phyloP scores from a whole-genome alignment of 139 green algal species.

The Zygnema cylindricum region DNA sequence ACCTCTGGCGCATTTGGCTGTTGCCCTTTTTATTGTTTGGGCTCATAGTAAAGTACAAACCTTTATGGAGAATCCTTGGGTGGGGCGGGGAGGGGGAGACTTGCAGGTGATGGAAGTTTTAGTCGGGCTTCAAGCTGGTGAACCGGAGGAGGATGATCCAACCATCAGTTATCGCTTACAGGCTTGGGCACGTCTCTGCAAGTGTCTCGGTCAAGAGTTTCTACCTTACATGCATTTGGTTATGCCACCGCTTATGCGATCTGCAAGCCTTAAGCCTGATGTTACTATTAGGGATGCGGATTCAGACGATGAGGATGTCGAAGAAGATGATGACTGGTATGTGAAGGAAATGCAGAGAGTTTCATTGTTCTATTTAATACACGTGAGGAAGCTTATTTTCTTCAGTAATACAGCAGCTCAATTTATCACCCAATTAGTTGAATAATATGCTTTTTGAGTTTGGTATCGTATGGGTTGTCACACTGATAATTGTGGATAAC shows the following conservation, averaged over 20 bases:
- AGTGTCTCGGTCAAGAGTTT: constrained; percentile 94
- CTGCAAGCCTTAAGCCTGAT: constrained; percentile 83
- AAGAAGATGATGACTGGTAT: constrained; percentile 62
- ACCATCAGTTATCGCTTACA: constrained; percentile 75
- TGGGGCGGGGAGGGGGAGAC: too few species aligned
- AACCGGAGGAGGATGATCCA: constrained; percentile 75
- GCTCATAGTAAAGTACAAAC: too few species aligned
- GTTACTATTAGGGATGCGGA: constrained; percentile 76
- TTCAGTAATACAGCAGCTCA: too few species aligned
- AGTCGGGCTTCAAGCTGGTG: constrained; percentile 74
- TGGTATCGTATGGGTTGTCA: too few species aligned
- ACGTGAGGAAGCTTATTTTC: too few species aligned
- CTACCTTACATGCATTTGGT: constrained; percentile 91
- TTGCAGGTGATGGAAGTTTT: constrained; percentile 89
- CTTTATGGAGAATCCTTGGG: too few species aligned
- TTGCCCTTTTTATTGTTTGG: too few species aligned
- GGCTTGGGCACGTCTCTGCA: constrained; percentile 96
- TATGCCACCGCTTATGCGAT: constrained; percentile 90
- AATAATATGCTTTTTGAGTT: too few species aligned
- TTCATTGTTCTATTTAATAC: too few species aligned
- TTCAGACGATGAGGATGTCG: constrained; percentile 61
- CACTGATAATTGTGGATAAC: too few species aligned
- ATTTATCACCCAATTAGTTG: too few species aligned
- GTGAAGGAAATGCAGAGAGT: neutral
- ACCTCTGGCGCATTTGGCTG: too few species aligned